Conservation (phyloP, 2,329 filamentous ascomycete genomes). For the Fusarium abutilonis region DNA sequence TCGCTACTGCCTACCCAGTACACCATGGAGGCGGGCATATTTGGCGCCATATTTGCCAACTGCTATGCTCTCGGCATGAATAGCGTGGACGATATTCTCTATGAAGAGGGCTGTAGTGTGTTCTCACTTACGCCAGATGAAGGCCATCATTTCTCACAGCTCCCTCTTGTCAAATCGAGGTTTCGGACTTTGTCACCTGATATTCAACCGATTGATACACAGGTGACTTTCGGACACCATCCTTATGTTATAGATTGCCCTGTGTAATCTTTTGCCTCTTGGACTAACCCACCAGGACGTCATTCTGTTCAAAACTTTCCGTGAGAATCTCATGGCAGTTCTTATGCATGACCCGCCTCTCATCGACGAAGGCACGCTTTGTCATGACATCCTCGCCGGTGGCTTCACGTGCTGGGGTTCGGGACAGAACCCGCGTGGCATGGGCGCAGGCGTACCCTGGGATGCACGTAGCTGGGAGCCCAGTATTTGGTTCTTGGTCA, state of each 20-base stretch:
- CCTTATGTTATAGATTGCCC: constrained; percentile 46
- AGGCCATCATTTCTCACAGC: constrained; percentile 39
- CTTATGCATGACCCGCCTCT: constrained; percentile 41
- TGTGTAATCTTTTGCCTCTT: not conserved
- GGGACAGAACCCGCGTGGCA: constrained; percentile 42
- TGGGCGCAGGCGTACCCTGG: constrained; percentile 55
- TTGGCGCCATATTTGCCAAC: constrained; percentile 52
- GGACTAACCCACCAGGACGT: constrained; percentile 44
- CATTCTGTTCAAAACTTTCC: constrained; percentile 49
- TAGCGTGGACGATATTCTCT: constrained; percentile 41
- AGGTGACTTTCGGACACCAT: constrained; percentile 49
- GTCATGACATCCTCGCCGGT: constrained; percentile 49
- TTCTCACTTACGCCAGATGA: constrained; percentile 44
- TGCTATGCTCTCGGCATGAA: constrained; percentile 49
- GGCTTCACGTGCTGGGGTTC: constrained; percentile 53
- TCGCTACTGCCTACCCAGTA: constrained; percentile 30
- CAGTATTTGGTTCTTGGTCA: constrained; percentile 55
- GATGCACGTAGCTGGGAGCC: constrained; percentile 58
- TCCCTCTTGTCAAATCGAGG: constrained; percentile 41
- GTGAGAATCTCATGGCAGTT: constrained; percentile 45
- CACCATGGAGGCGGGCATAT: constrained; percentile 42
- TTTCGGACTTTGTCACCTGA: constrained; percentile 43
- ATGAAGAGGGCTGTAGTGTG: constrained; percentile 46
- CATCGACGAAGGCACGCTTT: constrained; percentile 51
- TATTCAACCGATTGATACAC: constrained; percentile 47